phyloP scores from a whole-genome alignment of 352 stramenopile genomes.

The Globisporangium lucens region DNA sequence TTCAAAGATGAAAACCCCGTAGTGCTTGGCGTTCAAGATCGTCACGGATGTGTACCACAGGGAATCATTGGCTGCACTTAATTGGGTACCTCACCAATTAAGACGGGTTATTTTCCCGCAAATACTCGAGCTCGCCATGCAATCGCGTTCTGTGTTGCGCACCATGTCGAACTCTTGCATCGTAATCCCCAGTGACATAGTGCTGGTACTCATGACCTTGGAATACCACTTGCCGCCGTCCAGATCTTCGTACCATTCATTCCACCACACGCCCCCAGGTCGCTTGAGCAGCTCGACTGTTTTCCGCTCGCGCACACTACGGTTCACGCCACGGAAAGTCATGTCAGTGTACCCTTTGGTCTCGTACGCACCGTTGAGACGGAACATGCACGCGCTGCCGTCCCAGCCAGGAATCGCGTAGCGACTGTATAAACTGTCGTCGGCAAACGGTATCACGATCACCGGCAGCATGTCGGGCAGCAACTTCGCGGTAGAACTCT shows the following conservation, averaged over 20 bases:
- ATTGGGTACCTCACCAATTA: slow-evolving; percentile 17
- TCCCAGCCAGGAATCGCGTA: background rate
- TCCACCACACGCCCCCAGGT: too few relatives aligned
- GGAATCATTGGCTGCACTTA: background rate
- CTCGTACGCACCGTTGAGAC: background rate
- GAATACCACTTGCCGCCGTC: too few relatives aligned
- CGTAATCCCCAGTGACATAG: too few relatives aligned
- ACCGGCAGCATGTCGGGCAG: background rate
- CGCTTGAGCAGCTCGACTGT: too few relatives aligned
- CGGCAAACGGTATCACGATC: too few relatives aligned
- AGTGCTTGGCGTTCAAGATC: slow-evolving; percentile 25
- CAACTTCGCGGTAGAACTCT: background rate
- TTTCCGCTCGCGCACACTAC: background rate
- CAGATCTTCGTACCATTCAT: too few relatives aligned
- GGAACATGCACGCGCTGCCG: background rate
- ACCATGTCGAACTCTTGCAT: too few relatives aligned
- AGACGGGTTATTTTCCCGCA: background rate
- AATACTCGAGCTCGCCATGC: too few relatives aligned
- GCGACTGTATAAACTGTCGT: too few relatives aligned
- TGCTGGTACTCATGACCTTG: too few relatives aligned
- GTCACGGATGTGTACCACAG: slow-evolving; percentile 4
- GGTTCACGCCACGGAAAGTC: background rate
- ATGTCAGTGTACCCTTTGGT: background rate
- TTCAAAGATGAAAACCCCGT: slow-evolving; percentile 21
- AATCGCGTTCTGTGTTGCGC: too few relatives aligned